Base-by-base conservation (phyloP, 305 asterid species). In the Plantago coronopus region DNA sequence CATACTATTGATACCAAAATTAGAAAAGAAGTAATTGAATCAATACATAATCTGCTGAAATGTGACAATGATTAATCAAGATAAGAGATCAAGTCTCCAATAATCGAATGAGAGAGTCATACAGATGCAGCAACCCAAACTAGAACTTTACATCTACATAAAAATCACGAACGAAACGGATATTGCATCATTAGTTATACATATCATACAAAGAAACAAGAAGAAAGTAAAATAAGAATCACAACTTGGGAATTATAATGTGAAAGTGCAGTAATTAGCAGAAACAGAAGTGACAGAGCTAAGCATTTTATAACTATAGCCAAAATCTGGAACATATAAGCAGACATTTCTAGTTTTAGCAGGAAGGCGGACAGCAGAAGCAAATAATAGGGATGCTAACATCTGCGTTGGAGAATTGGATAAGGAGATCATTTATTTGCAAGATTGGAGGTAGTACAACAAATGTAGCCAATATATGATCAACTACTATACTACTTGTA, bases 1-100 rank as follows among this genome's bases (percentile, higher is more conserved):
- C 87, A 78, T 81, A 45, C 72, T 63, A 48, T 54, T 51, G 72
- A 45, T 68, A 67, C 44, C 46, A 78, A 22, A 22, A 43, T 27
- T 29, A 22, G 64, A 48, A 51, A 59, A 18, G 20, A 44, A 2
- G 65, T 55, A 40, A 2, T 19, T 38, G 20, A 49, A 16, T 40
- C 48, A 51, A 34, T 8, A 37, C 13, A 37, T 10, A 38, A 38
- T 38, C 15, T 38, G 40, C 40, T 38, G 43, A 38, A 10, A 20
- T 53, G 47, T 29, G 48, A 20, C 29, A 34, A 29, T 21, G 22
- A 19, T 57, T 37, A 53, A 66, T 17, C 21, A 64, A 45, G 56
- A 25, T 7, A 59, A 17, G 25, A 48, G 2, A 15, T 54, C 21
- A 11, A 38, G 12, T 38, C 43, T 10, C 43, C 43, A 38, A 38